A percentile compares a stretch with the other conserved stretches of the same genome.
Conservation (phyloP, 192 early-diverging fungal genomes). For the Helicostylum pulchrum region DNA sequence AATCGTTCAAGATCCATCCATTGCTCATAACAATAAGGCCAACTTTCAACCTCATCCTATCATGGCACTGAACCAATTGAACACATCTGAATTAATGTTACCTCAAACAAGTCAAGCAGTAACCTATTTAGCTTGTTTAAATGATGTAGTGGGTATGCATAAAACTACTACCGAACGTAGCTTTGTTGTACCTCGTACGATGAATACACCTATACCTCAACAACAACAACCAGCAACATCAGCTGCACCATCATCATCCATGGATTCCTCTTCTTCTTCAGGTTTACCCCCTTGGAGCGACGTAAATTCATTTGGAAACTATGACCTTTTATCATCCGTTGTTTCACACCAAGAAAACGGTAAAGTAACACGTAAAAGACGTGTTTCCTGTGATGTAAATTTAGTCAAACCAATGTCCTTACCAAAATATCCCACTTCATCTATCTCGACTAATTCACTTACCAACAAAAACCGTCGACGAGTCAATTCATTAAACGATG, state of each 20-base stretch:
- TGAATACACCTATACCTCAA: not conserved
- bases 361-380: slow-evolving; percentile 35
- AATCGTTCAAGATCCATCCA: slow-evolving; percentile 51
- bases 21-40: slow-evolving; percentile 11
- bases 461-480: slow-evolving; percentile 42
- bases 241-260: not conserved
- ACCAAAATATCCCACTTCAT: slow-evolving; percentile 6
- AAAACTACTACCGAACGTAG: slow-evolving; percentile 47
- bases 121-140: slow-evolving; percentile 69
- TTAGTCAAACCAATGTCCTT: slow-evolving; percentile 12
- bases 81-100: slow-evolving; percentile 19
- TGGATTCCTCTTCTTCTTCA: not conserved
- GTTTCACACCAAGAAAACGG: slow-evolving; percentile 19
- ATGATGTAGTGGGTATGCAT: slow-evolving; percentile 76
- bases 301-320: not conserved
- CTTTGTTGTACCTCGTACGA: slow-evolving; percentile 9
- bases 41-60: not conserved
- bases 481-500: slow-evolving; percentile 54
- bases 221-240: too few relatives aligned
- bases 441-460: too few relatives aligned
- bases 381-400: slow-evolving; percentile 35
- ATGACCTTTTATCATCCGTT: slow-evolving; percentile 18
- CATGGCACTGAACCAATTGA: not conserved
- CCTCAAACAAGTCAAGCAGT: slow-evolving; percentile 39
- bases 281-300: not conserved